Evolutionary conservation across 352 stramenopile species (phyloP).

Genomic region (Pythium brachiatum): DNA sequence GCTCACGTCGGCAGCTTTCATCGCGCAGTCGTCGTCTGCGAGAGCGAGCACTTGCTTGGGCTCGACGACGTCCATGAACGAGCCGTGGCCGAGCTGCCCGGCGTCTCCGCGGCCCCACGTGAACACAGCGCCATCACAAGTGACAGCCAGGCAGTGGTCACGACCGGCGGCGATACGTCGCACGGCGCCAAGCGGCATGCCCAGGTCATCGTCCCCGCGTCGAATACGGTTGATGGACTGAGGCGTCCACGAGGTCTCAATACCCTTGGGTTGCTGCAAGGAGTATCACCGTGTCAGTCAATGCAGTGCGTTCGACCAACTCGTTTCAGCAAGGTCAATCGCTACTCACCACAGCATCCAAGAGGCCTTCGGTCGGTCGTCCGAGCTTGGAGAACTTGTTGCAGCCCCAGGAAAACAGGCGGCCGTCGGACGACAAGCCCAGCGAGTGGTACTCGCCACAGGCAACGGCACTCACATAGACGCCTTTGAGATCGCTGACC

Average conservation of each 20-base stretch:
- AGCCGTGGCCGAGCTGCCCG: slow-evolving; percentile 66
- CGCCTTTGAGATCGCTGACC: slow-evolving; percentile 45
- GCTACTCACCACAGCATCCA: slow-evolving; percentile 43
- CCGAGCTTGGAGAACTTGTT: slow-evolving; percentile 69
- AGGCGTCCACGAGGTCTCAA: slow-evolving; percentile 44
- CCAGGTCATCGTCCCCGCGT: slow-evolving; percentile 20
- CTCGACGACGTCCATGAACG: slow-evolving; percentile 51
- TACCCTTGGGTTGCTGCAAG: slow-evolving; percentile 37
- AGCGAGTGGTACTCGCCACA: slow-evolving; percentile 78
- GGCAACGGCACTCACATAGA: slow-evolving; percentile 58
- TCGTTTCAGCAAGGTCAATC: background rate
- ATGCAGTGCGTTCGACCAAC: background rate
- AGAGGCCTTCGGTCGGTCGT: slow-evolving; percentile 31
- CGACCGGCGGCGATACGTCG: slow-evolving; percentile 59
- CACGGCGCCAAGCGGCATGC: slow-evolving; percentile 24
- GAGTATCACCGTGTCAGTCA: background rate
- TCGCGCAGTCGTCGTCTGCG: slow-evolving; percentile 20
- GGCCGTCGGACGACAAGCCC: slow-evolving; percentile 50
- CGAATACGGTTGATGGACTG: slow-evolving; percentile 31
- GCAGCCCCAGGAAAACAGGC: slow-evolving; percentile 72
- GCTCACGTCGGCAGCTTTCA: slow-evolving; percentile 20
- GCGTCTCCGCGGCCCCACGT: slow-evolving; percentile 66
- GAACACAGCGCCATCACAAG: slow-evolving; percentile 51
- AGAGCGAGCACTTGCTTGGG: slow-evolving; percentile 64
- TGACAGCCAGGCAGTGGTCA: slow-evolving; percentile 64